Base-by-base conservation (phyloP, 768 basidiomycete genomes). In the Candolleomyces aberdarensis region DNA sequence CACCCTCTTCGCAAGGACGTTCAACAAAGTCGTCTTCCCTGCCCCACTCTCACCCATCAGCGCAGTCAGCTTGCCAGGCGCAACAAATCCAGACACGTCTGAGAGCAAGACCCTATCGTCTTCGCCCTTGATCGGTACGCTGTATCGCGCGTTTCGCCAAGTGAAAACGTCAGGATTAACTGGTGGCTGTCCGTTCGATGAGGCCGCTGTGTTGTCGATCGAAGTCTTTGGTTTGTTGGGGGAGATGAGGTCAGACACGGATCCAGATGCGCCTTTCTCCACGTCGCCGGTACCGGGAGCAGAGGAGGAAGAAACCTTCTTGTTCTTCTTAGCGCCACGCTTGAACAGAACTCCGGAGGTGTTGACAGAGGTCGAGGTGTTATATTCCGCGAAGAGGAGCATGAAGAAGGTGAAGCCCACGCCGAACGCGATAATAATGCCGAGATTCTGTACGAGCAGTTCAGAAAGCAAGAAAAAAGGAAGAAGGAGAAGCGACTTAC, bases 31-130 rank as follows among this genome's bases (percentile, higher is more conserved):
- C 39, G 84, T 89, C 80, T 80, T 81, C 31, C 81, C 81, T 20
- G 78, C 77, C 31, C 77, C 79, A 43, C 70, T 81, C 74, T 74
- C 82, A 60, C 81, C 93, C 92, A 88, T 93, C 69, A 86, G 81
- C 47, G 89, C 89, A 0, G 89, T 91, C 59, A 94, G 74, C 59
- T 84, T 92, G 2, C 94, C 94, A 2, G 92, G 94, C 13, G 85
- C 85, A 31, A 92, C 91, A 67, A 83, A 95, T 0, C 93, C 92
- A 22, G 86, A 89, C 14, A 95, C 80, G 44, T 91, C 82, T 60
- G 88, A 78, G 43, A 94, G 77, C 0, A 94, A 76, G 32, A 70
- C 74, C 50, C 85, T 75, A 39, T 76, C 71, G 3, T 57, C 63
- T 1, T 80, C 82, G 6, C 79, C 80, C 3, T 74, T 62, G 19